Conservation (phyloP, 1,139 yeast genomes). For the Yamadazyma friedrichii region DNA sequence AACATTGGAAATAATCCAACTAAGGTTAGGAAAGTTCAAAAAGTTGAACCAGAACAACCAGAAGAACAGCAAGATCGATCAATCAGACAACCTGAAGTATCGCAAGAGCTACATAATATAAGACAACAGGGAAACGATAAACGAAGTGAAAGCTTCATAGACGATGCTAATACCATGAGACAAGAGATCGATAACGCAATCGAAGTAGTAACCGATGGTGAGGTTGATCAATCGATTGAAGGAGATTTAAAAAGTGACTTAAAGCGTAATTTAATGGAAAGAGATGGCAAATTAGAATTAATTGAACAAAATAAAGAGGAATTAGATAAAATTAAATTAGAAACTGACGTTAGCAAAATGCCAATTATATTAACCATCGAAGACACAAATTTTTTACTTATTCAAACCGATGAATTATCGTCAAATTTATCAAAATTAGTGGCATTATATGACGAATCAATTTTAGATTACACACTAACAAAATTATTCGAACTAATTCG, state of each 20-base stretch:
- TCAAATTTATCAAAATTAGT: slow-evolving; percentile 17
- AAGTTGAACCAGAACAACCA: too few relatives aligned
- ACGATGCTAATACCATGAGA: too few relatives aligned
- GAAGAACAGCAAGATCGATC: too few relatives aligned
- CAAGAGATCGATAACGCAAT: not conserved
- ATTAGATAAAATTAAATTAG: not conserved
- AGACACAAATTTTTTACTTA: slow-evolving; percentile 25
- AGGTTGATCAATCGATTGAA: not conserved
- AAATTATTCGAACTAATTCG: slow-evolving; percentile 28
- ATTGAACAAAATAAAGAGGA: not conserved
- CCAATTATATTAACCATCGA: slow-evolving; percentile 23
- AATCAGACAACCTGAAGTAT: too few relatives aligned
- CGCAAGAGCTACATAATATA: too few relatives aligned
- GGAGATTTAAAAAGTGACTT: not conserved
- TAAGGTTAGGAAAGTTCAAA: too few relatives aligned
- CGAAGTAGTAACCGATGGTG: not conserved
- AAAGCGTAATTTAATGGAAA: not conserved
- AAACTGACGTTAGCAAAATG: not conserved
- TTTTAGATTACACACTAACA: slow-evolving; percentile 20
- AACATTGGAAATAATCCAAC: too few relatives aligned
- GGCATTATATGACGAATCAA: slow-evolving; percentile 20
- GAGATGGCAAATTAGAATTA: not conserved
- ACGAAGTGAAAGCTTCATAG: too few relatives aligned
- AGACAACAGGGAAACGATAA: too few relatives aligned
- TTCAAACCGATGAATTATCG: slow-evolving; percentile 18